These are phyloP conservation scores for Fusarium redolens DNA, from an alignment of 2,329 filamentous ascomycete species.

Conservation along the genomic window DNA sequence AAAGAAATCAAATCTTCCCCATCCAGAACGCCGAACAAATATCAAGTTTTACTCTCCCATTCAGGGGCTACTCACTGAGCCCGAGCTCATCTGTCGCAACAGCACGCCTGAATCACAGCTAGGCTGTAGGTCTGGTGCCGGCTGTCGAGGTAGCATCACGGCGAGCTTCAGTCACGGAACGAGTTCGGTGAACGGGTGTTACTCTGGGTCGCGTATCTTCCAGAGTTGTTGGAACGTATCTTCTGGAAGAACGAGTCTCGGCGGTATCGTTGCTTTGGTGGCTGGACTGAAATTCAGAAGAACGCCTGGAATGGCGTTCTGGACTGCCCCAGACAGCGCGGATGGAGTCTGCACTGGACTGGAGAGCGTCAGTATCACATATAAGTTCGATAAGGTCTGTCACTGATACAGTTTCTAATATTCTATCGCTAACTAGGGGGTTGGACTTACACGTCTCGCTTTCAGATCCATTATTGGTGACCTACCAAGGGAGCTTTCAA, in stretches of 20 bases:
- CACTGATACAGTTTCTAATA: no score
- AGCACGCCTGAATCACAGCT: background rate
- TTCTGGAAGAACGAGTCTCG: no score
- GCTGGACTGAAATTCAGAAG: fast-evolving
- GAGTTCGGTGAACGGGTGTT: background rate
- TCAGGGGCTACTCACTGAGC: background rate
- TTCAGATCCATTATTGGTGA: background rate
- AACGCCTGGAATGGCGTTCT: background rate
- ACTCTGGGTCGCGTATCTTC: no score
- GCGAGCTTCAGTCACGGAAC: background rate
- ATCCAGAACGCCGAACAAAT: background rate
- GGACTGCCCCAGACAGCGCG: background rate
- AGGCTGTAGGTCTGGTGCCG: background rate
- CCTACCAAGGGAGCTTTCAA: background rate
- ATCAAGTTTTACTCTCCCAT: background rate
- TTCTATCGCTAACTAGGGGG: background rate
- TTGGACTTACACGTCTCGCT: background rate
- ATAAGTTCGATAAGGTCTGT: background rate
- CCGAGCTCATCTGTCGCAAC: background rate
- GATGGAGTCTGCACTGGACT: background rate
- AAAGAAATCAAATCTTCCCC: background rate
- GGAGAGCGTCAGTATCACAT: background rate
- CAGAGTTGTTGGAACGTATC: fast-evolving
- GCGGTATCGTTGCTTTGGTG: background rate
- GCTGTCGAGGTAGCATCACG: no score